Evolutionary conservation across 495 filamentous ascomycete species (phyloP), one percentile per base, ranked within the genome.

Genomic region (Aspergillus saccharolyticus): DNA sequence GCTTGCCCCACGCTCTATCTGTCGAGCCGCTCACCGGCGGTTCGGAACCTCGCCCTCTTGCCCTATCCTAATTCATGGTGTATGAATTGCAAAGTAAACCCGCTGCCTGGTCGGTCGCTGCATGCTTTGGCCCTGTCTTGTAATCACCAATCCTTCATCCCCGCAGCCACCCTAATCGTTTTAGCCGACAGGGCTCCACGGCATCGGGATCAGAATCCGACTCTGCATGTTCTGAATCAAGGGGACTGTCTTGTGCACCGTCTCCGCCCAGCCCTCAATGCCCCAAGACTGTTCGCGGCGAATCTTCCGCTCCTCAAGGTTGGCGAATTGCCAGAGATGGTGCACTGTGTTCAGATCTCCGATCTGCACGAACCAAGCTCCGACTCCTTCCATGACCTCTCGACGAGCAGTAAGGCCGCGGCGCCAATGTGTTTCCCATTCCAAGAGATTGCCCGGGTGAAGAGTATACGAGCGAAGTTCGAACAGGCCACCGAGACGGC

Each of bases 381-480:
- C 94, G 1, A 98, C 95, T 15, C 94, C 94, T 68, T 97, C 94
- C 95, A 97, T 97, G 19, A 97, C 93, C 66, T 97, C 90, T 21
- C 89, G 83, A 20, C 94, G 82, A 1, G 94, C 94, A 69, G 88
- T 87, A 45, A 98, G 79, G 21, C 94, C 94, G 44, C 86, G 83
- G n/a, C 95, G 83, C 94, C 94, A 98, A 72, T 98, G 94, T 21
- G 89, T 93, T 78, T 98, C 94, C 94, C 94, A 98, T 75, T 98
- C 94, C 17, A 97, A 79, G 14, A 98, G 81, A 66, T 96, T 96
- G 22, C 94, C 94, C 0, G 94, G 94, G 71, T 96, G 89, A 10
- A 98, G 80, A 7, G 93, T 97, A 78, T 98, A 98, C 16, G 94
- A 97, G 24, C 94, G 90, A 15, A 98, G 83, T 79, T 98, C 94